A percentile compares a stretch with the other conserved stretches of the same genome.
phyloP scores from a whole-genome alignment of 768 basidiomycete species.

The Cystofilobasidium ferigula region DNA sequence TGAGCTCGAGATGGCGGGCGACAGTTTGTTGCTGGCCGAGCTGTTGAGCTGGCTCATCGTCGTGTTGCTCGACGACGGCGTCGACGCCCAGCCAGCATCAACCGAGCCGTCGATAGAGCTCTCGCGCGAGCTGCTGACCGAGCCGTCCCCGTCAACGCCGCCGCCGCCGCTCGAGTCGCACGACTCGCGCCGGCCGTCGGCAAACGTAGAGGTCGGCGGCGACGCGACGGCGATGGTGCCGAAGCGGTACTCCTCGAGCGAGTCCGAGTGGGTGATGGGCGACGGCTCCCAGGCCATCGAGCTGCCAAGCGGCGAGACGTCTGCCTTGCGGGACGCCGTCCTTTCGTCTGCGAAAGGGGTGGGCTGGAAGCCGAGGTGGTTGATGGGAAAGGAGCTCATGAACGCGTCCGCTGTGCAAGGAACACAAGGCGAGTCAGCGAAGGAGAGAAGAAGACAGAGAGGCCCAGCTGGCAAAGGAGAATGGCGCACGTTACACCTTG shows the following conservation, averaged over 20 bases:
- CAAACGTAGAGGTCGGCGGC: background rate
- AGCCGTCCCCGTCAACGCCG: no score
- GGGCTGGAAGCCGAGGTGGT: no score
- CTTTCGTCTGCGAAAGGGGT: no score
- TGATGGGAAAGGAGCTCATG: no score
- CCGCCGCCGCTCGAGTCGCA: no score
- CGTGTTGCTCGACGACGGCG: background rate
- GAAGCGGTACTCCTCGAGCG: constrained; percentile 3
- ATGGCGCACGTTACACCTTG: no score
- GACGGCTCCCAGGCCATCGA: background rate
- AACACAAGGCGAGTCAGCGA: no score
- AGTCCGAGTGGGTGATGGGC: background rate
- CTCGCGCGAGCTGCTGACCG: background rate
- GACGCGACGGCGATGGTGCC: background rate
- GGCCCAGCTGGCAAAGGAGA: no score
- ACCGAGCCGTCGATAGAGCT: background rate
- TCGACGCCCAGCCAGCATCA: background rate
- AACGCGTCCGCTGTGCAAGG: no score
- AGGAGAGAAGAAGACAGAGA: no score
- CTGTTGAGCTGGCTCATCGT: no score
- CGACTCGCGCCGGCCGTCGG: background rate
- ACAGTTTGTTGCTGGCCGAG: background rate
- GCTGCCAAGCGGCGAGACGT: background rate
- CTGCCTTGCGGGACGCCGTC: background rate
- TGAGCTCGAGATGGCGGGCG: background rate